Base-by-base conservation (phyloP, 129 eudicot genomes). In the Glebionis coronaria region DNA sequence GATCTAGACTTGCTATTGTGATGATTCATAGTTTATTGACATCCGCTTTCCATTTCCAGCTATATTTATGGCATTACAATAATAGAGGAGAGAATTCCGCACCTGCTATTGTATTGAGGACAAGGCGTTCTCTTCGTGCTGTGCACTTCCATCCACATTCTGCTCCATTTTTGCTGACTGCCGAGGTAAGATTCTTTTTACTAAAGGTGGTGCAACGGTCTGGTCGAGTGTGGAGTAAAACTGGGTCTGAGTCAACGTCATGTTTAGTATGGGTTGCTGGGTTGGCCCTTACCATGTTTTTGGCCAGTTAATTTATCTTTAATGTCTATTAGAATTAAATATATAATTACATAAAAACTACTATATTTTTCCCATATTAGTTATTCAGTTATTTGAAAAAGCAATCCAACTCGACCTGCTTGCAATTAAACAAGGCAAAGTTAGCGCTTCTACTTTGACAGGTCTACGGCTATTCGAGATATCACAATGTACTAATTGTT, bases 131-230 rank as follows among this genome's bases (percentile, higher is more conserved):
- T 6, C 95, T 93, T 56, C 95, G 99, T 75, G 97, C 97, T 14
- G 99, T 93, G 68, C 99, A 88, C 80, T 93, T 93, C 63, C 97
- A 86, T 72, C 99, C 99, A 14, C 92, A 89, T 77, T 92, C 83
- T 67, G 99, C 99, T 15, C 97, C 97, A 2, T 84, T 84, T 79
- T 90, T 93, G 70, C 64, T 93, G 64, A 89, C 99, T 31, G 99
- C 99, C 8, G 99, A 93, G 97, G 99, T 93, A 79, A 55, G 52
- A 38, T 38, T 71, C 44, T 70, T 18, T 7, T 81, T 71, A 73
- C 57, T 56, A 56, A 40, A 69, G 40, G 46, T 20, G 61, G 27
- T 4, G 12, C 42, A 40, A 3, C 14, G 45, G 44, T 9, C 12
- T 38, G 63, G 8, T 16, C 5, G 61, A 51, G 44, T 28, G 16